phyloP scores from a whole-genome alignment of 2,329 filamentous ascomycete genomes.

The Monosporascus cannonballus region DNA sequence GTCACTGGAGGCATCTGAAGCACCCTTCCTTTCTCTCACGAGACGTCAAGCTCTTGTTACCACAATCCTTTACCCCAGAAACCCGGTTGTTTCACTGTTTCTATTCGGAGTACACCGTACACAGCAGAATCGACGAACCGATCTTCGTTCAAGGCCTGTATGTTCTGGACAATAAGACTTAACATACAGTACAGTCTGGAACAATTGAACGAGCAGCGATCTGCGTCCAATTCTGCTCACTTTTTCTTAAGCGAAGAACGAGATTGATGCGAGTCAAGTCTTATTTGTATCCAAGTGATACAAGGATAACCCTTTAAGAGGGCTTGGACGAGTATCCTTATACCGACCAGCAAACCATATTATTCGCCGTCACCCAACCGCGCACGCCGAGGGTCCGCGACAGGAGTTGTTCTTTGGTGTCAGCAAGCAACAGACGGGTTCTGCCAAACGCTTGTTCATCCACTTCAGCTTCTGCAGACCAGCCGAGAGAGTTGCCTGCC shows the following conservation, averaged over 20 bases:
- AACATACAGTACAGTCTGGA: not conserved
- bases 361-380: not conserved
- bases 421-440: no score
- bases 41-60: conserved; percentile 10
- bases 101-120: conserved; percentile 15
- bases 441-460: no score
- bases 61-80: conserved; percentile 19
- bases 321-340: not conserved
- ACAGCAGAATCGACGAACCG: not conserved
- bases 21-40: conserved; percentile 12
- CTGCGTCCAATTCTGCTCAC: not conserved
- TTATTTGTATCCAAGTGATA: not conserved
- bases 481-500: not conserved
- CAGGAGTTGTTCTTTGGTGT: no score
- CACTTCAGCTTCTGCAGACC: not conserved
- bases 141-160: not conserved
- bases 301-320: not conserved
- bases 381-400: no score
- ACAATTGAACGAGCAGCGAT: not conserved
- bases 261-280: not conserved
- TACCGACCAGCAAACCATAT: not conserved
- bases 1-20: not conserved
- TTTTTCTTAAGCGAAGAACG: not conserved
- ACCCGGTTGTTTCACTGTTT: conserved; percentile 30
- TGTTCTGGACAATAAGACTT: not conserved